phyloP scores from a whole-genome alignment of 768 basidiomycete genomes.

The Floccularia luteovirens region DNA sequence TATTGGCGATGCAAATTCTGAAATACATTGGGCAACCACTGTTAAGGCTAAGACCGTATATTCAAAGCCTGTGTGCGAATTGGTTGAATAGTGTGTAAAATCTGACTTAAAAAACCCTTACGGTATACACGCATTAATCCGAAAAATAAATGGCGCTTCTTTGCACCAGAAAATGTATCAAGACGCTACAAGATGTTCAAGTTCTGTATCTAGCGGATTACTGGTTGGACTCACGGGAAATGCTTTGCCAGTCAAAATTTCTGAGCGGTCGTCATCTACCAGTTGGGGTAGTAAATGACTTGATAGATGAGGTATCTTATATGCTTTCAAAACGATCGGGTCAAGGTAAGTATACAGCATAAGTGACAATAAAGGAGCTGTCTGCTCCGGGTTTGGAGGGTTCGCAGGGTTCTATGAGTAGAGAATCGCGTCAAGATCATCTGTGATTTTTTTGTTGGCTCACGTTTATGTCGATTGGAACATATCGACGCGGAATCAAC shows the following conservation, averaged over 20 bases:
- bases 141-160: conserved; percentile 36
- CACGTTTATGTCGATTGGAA: conserved; percentile 46
- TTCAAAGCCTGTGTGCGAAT: conserved; percentile 12
- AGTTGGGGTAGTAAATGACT: conserved; percentile 53
- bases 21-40: conserved; percentile 15
- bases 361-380: conserved; percentile 35
- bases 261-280: conserved; percentile 43
- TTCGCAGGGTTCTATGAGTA: conserved; percentile 16
- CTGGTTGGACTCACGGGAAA: conserved; percentile 21
- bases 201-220: background rate
- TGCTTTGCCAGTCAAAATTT: conserved; percentile 11
- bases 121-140: conserved; percentile 33
- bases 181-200: conserved; percentile 17
- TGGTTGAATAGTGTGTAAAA: background rate
- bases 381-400: conserved; percentile 37
- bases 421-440: background rate
- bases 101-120: conserved; percentile 3
- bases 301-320: conserved; percentile 34
- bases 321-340: conserved; percentile 34
- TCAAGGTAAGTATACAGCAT: conserved; percentile 49
- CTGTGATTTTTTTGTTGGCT: conserved; percentile 3
- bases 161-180: conserved; percentile 30
- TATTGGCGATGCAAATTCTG: conserved; percentile 26
- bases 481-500: conserved; percentile 40
- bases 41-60: conserved; percentile 19